Conservation (phyloP, 202 grass and related monocot genomes). For the Panicum hallii region DNA sequence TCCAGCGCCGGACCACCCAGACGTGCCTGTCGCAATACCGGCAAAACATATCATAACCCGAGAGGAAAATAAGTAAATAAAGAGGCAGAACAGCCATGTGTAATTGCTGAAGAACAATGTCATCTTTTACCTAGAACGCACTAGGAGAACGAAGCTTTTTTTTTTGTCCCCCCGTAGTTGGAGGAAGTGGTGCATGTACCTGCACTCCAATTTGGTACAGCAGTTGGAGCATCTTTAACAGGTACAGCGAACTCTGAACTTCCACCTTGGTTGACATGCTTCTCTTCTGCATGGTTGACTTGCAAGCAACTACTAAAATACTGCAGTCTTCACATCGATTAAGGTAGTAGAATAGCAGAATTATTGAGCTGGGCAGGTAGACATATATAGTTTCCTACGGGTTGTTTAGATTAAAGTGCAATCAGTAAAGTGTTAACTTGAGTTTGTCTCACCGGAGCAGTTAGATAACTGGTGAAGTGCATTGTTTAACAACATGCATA, state of each 20-base stretch:
- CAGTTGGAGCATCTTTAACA: constrained; percentile 21
- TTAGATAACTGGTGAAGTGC: neutral
- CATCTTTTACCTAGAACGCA: constrained; percentile 4
- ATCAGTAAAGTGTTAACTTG: constrained; percentile 4
- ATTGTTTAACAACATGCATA: constrained; percentile 30
- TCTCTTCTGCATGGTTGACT: constrained; percentile 3
- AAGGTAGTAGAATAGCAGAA: neutral
- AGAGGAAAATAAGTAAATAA: neutral
- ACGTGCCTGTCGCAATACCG: constrained; percentile 52
- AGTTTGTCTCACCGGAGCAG: constrained; percentile 9
- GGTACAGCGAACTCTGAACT: constrained; percentile 26
- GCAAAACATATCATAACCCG: neutral
- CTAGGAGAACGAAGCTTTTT: neutral
- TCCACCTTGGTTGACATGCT: constrained; percentile 27
- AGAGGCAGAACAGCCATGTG: neutral
- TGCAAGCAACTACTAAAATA: neutral
- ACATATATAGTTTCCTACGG: neutral
- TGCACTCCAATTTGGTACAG: constrained; percentile 25
- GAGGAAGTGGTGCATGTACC: constrained; percentile 31
- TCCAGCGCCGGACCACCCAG: constrained; percentile 39
- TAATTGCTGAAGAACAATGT: neutral
- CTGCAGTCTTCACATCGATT: neutral
- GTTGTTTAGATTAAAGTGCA: neutral
- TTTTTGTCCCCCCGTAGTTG: neutral
- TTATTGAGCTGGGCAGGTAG: constrained; percentile 44